These are phyloP conservation scores for Fusarium sp. DNA, from an alignment of 2,329 filamentous ascomycete genomes.

Conservation along the genomic window DNA sequence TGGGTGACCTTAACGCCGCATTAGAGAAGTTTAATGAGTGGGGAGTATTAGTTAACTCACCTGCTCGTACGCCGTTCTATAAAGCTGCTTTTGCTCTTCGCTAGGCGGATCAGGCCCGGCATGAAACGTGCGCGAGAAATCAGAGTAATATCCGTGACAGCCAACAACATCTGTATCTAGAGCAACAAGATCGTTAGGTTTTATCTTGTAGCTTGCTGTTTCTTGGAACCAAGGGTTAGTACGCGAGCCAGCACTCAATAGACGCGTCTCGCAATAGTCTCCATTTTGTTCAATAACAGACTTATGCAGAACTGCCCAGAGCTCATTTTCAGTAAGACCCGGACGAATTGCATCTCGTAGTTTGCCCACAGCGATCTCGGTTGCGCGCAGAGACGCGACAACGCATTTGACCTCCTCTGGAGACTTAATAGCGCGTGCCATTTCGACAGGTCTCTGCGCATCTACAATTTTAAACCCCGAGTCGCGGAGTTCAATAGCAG, in stretches of 20 bases:
- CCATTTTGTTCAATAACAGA: conserved; percentile 16
- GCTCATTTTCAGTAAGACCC: conserved; percentile 15
- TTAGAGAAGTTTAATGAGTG: neutral
- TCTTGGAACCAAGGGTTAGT: conserved; percentile 21
- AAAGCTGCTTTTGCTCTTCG: conserved; percentile 4
- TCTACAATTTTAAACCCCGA: conserved; percentile 1
- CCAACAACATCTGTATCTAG: conserved; percentile 20
- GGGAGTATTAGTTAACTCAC: neutral
- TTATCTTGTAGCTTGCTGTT: conserved; percentile 11
- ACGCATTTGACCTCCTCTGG: conserved; percentile 8
- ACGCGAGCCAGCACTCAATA: neutral
- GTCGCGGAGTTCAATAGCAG: neutral
- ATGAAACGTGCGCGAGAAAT: conserved; percentile 15
- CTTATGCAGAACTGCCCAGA: conserved; percentile 11
- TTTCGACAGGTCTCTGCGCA: conserved; percentile 9
- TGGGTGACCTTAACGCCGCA: neutral
- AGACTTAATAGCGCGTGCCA: conserved; percentile 11
- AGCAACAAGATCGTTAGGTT: conserved; percentile 12
- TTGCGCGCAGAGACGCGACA: conserved; percentile 1
- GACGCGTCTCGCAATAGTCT: conserved; percentile 11
- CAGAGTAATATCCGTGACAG: conserved; percentile 21
- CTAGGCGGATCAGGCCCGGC: conserved; percentile 9
- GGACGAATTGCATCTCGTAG: conserved; percentile 7
- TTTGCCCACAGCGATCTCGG: conserved; percentile 7
- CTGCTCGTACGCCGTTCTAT: conserved; percentile 7